These are phyloP conservation scores for Parachaetomium inaequale DNA, from an alignment of 495 filamentous ascomycete genomes.

Conservation along the genomic window DNA sequence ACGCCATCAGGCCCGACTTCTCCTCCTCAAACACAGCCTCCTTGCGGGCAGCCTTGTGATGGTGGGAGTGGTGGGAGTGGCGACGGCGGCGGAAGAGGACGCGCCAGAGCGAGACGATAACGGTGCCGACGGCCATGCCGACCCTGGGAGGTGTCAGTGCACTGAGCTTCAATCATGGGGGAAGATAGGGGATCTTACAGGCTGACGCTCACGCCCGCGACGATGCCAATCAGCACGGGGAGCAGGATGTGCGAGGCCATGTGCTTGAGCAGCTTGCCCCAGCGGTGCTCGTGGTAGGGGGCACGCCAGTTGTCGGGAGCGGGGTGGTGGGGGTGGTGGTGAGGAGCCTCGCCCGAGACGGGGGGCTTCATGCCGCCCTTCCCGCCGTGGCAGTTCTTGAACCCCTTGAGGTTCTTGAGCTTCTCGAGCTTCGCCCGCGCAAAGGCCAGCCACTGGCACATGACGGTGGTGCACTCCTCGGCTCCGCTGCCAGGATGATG, in stretches of 20 bases:
- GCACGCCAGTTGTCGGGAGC: neutral
- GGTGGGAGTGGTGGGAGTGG: conserved; percentile 31
- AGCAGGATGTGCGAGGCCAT: conserved; percentile 49
- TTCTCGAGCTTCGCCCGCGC: conserved; percentile 42
- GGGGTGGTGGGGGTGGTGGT: conserved; percentile 15
- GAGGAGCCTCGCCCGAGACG: conserved; percentile 7
- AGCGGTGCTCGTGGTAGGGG: conserved; percentile 33
- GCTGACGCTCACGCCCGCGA: conserved; percentile 51
- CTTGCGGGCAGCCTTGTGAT: conserved; percentile 28
- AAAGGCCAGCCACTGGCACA: conserved; percentile 48
- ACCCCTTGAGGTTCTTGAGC: conserved; percentile 33
- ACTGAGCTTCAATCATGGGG: neutral
- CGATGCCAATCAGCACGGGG: conserved; percentile 50
- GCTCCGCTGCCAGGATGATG: conserved; percentile 18
- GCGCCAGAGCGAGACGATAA: conserved; percentile 47
- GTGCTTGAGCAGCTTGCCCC: conserved; percentile 43
- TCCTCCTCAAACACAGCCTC: conserved; percentile 38
- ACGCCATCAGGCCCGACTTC: conserved; percentile 43
- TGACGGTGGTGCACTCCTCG: conserved; percentile 41
- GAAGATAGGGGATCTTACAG: conserved; percentile 37
- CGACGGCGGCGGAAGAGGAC: conserved; percentile 27
- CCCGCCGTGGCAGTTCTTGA: conserved; percentile 25
- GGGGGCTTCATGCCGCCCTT: conserved; percentile 8
- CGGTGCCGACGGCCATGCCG: conserved; percentile 50
- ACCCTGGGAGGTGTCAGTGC: conserved; percentile 27